Conservation (phyloP, 225 moss, liverwort and hornwort species). For the Asterella californica region DNA sequence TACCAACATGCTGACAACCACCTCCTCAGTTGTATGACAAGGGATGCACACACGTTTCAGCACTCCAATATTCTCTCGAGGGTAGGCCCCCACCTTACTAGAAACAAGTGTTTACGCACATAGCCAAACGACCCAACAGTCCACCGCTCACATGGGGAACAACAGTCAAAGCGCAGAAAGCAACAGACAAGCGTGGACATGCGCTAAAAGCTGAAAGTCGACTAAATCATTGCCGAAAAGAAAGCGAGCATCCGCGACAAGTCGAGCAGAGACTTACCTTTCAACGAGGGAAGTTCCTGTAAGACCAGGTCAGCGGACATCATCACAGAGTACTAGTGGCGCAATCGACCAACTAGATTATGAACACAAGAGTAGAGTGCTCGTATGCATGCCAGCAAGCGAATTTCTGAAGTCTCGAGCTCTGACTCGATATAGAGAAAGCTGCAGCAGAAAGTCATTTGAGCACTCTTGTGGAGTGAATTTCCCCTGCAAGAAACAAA, state of each 20-base stretch:
- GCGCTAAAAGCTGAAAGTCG: slow-evolving; percentile 3
- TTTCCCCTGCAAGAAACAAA: slow-evolving; percentile 1
- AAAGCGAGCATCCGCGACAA: neutral
- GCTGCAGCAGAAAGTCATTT: slow-evolving; percentile 1
- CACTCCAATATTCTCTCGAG: neutral
- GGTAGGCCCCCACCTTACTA: neutral
- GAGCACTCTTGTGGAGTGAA: neutral
- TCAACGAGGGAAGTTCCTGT: neutral
- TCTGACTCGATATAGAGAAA: neutral
- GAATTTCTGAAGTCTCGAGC: neutral
- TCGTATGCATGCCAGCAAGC: neutral
- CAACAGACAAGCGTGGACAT: neutral
- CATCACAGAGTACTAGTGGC: neutral
- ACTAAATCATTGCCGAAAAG: slow-evolving; percentile 1
- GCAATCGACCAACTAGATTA: neutral
- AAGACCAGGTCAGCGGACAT: neutral
- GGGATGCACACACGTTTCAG: neutral
- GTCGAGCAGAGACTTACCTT: neutral
- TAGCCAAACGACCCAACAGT: neutral
- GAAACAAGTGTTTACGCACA: neutral
- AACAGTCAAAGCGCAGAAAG: slow-evolving; percentile 3
- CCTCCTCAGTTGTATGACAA: neutral
- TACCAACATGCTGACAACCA: neutral
- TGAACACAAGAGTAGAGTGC: neutral
- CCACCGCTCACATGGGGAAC: neutral